Evolutionary conservation across 2,329 filamentous ascomycete species (phyloP).

Genomic region (Phaeosphaeria sp.): DNA sequence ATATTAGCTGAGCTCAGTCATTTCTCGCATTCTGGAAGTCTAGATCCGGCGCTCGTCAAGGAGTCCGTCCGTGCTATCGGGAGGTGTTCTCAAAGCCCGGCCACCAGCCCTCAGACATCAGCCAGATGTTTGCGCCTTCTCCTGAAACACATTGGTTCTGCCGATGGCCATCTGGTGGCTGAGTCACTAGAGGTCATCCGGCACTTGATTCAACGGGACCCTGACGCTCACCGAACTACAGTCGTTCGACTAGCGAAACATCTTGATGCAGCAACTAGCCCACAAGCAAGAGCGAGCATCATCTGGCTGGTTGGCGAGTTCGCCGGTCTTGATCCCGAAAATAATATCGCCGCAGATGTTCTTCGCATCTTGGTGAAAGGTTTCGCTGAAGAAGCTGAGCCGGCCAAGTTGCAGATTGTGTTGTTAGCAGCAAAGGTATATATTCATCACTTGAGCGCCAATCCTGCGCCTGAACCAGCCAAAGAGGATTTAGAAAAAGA

Average conservation of each 20-base stretch:
- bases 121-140: constrained; percentile 82
- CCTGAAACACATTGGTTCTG: constrained; percentile 83
- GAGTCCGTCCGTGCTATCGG: constrained; percentile 94
- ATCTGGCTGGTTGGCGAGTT: constrained; percentile 98
- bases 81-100: constrained; percentile 77
- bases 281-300: constrained; percentile 89
- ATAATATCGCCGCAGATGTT: constrained; percentile 93
- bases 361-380: constrained; percentile 85
- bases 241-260: constrained; percentile 90
- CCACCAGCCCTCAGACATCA: constrained; percentile 55
- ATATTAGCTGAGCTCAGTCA: constrained; percentile 93
- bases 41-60: constrained; percentile 78
- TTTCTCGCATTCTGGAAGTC: constrained; percentile 86
- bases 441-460: constrained; percentile 79
- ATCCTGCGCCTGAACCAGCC: constrained; percentile 50
- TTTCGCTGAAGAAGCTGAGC: constrained; percentile 82
- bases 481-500: constrained; percentile 40
- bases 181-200: constrained; percentile 94
- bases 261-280: constrained; percentile 84
- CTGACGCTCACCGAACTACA: constrained; percentile 78
- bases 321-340: constrained; percentile 76
- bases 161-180: constrained; percentile 86
- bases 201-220: constrained; percentile 92
- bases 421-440: constrained; percentile 96
- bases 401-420: constrained; percentile 89